Conservation (phyloP, 169 alveolate genomes). For the Plasmodium vivax region DNA sequence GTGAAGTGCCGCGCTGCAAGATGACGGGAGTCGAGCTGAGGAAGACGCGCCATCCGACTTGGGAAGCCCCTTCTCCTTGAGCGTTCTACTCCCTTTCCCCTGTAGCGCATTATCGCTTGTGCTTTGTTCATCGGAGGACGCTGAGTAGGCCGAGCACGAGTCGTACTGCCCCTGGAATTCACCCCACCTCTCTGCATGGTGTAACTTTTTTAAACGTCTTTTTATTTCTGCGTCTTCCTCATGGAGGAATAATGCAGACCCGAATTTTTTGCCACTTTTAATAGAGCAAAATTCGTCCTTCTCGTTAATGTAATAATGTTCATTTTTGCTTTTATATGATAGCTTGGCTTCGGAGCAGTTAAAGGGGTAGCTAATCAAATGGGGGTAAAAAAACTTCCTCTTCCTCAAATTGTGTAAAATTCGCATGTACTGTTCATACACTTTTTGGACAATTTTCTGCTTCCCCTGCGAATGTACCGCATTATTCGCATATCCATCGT, state of each 20-base stretch:
- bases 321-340: constrained; percentile 28
- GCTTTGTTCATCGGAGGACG: neutral
- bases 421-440: constrained; percentile 9
- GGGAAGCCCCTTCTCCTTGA: neutral
- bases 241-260: constrained; percentile 10
- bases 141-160: neutral
- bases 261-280: constrained; percentile 17
- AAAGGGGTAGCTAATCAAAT: constrained; percentile 27
- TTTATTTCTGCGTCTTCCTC: neutral
- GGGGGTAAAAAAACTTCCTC: neutral
- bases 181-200: neutral
- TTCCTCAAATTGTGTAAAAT: constrained; percentile 22
- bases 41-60: neutral
- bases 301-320: constrained; percentile 38
- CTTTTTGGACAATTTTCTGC: neutral
- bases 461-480: neutral
- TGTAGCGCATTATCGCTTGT: neutral
- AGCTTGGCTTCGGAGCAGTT: constrained; percentile 23
- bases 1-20: neutral
- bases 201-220: constrained; percentile 24
- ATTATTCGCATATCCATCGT: constrained; percentile 8
- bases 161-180: neutral
- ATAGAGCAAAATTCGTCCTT: constrained; percentile 44
- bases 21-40: neutral
- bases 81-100: neutral